These are phyloP conservation scores for Parasitella parasitica DNA, from an alignment of 371 early-diverging fungal species.

Conservation along the genomic window DNA sequence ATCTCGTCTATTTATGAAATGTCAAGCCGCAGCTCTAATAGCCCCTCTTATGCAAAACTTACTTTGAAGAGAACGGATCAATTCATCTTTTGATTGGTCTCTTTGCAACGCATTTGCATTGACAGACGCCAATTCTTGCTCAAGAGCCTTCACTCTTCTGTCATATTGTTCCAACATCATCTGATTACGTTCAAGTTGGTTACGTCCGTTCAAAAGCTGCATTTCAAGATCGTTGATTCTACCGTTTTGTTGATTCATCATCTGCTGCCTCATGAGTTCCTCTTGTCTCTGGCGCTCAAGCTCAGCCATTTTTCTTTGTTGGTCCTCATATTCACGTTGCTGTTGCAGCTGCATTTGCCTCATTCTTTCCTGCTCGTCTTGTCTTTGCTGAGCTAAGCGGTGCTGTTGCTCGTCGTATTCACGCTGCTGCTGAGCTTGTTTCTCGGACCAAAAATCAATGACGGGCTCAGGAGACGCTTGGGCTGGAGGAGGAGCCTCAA, in stretches of 20 bases:
- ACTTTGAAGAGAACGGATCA: slow-evolving; percentile 78
- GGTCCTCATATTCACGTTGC: slow-evolving; percentile 73
- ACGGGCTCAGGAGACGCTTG: slow-evolving; percentile 63
- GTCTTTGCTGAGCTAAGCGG: slow-evolving; percentile 60
- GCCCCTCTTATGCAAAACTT: slow-evolving; percentile 15
- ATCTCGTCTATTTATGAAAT: slow-evolving; percentile 67
- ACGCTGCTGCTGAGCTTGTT: slow-evolving; percentile 69
- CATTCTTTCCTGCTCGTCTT: slow-evolving; percentile 59
- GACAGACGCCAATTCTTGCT: slow-evolving; percentile 79
- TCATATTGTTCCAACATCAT: slow-evolving; percentile 85
- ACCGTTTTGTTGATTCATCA: slow-evolving; percentile 74
- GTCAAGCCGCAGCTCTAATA: too few relatives aligned
- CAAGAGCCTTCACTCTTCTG: slow-evolving; percentile 69
- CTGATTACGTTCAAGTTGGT: slow-evolving; percentile 83
- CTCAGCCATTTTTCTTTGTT: slow-evolving; percentile 67
- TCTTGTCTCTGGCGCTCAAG: slow-evolving; percentile 68
- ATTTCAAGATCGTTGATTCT: slow-evolving; percentile 76
- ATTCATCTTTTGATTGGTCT: slow-evolving; percentile 72
- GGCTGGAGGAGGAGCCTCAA: slow-evolving; percentile 36
- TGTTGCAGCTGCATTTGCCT: slow-evolving; percentile 63
- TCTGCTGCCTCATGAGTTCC: slow-evolving; percentile 71
- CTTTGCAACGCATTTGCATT: slow-evolving; percentile 67
- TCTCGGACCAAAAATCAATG: slow-evolving; percentile 62
- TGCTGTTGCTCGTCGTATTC: slow-evolving; percentile 74
- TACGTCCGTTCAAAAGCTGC: slow-evolving; percentile 72